phyloP scores from a whole-genome alignment of 2,329 filamentous ascomycete species.

The Monosporascus sp. region DNA sequence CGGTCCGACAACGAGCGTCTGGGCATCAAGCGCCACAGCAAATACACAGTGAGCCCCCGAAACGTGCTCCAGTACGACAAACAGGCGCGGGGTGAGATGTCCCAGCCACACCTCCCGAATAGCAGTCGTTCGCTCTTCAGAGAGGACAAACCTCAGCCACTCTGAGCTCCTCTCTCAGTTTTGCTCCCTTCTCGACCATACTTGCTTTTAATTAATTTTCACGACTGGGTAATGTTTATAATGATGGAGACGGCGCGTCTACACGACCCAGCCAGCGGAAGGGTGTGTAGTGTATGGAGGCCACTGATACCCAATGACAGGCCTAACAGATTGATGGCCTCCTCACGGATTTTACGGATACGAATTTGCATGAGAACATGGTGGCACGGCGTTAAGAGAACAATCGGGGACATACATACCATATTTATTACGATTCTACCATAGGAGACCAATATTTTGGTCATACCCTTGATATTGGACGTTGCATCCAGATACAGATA shows the following conservation, averaged over 20 bases:
- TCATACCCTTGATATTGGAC: no score
- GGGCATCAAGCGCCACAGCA: conserved; percentile 24
- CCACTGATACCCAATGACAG: no score
- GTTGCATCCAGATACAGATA: no score
- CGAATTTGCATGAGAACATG: not conserved
- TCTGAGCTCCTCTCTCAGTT: conserved; percentile 4
- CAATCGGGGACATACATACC: not conserved
- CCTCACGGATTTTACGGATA: not conserved
- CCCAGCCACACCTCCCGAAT: conserved; percentile 16
- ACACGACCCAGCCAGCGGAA: no score
- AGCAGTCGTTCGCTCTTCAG: conserved; percentile 17
- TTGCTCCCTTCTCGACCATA: not conserved
- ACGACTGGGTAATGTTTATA: no score
- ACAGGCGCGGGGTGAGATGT: conserved; percentile 15
- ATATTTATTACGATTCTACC: not conserved
- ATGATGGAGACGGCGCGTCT: no score
- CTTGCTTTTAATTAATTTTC: not conserved
- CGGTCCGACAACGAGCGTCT: conserved; percentile 22
- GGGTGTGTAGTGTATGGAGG: no score
- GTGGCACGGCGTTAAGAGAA: not conserved
- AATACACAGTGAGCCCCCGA: conserved; percentile 21
- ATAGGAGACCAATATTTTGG: not conserved
- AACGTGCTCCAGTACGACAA: conserved; percentile 17
- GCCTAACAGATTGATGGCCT: not conserved
- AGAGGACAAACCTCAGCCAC: not conserved